Conservation (phyloP, 495 filamentous ascomycete genomes). For the Lepraria neglecta region DNA sequence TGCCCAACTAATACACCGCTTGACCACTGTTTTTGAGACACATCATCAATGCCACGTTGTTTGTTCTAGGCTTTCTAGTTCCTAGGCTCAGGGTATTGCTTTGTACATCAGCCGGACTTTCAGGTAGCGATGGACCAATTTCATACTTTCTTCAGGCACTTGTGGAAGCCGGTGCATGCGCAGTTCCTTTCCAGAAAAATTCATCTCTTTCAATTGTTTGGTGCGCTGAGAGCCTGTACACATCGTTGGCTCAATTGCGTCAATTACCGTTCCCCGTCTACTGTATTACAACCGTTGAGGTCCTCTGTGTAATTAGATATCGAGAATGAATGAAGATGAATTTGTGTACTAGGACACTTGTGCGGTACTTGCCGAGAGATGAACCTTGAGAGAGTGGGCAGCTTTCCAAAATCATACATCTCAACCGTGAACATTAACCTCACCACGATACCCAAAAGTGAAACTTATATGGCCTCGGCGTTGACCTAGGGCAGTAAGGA, state of each 20-base stretch:
- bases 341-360: constrained; percentile 5
- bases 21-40: constrained; percentile 13
- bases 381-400: constrained; percentile 2
- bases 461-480: not conserved
- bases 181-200: not conserved
- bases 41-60: constrained; percentile 21
- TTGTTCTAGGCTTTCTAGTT: constrained; percentile 1
- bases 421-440: not conserved
- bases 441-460: not conserved
- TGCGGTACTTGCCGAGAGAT: constrained; percentile 16
- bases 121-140: not conserved
- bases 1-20: constrained; percentile 7
- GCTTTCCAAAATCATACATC: not conserved
- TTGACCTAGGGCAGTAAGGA: constrained; percentile 8
- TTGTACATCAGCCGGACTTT: not conserved
- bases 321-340: constrained; percentile 18
- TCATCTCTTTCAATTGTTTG: not conserved
- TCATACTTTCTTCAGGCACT: constrained; percentile 3
- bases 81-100: not conserved
- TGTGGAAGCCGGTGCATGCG: not conserved
- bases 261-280: not conserved
- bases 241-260: not conserved
- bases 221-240: constrained; percentile 3
- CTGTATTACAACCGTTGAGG: constrained; percentile 1
- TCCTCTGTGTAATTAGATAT: constrained; percentile 18